Conservation (phyloP, 73 alveolate species). For the Paramecium sexaurelia region DNA sequence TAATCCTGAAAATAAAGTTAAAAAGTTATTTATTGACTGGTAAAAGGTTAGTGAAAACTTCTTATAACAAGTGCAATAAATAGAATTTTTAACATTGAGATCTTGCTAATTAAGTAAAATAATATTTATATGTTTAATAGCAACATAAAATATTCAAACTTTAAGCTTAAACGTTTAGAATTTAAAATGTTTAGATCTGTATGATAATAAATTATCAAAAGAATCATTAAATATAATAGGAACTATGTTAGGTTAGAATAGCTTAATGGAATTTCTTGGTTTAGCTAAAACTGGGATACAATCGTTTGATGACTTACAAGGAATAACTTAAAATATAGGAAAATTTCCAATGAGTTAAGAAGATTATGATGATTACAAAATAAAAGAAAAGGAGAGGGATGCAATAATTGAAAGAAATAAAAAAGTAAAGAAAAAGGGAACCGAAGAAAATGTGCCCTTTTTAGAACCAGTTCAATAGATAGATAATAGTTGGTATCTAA, state of each 20-base stretch:
- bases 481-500: neutral
- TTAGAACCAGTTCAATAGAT: neutral
- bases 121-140: neutral
- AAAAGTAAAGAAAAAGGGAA: conserved; percentile 10
- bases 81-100: conserved; percentile 41
- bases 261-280: conserved; percentile 19
- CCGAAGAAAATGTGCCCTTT: neutral
- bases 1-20: conserved; percentile 45
- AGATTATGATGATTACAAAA: conserved; percentile 12
- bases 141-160: neutral
- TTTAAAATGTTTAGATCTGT: conserved; percentile 40
- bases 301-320: conserved; percentile 44
- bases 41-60: neutral
- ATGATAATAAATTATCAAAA: conserved; percentile 12
- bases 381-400: conserved; percentile 44
- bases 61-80: neutral
- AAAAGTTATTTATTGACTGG: conserved; percentile 44
- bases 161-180: neutral
- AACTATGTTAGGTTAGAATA: neutral
- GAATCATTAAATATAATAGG: conserved; percentile 1
- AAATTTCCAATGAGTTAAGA: neutral
- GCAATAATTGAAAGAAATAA: conserved; percentile 4
- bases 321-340: conserved; percentile 17
- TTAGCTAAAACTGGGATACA: neutral
- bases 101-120: neutral